Evolutionary conservation across 2,329 filamentous ascomycete species (phyloP), one percentile per base, ranked within the genome.

Genomic region (Microcyclospora pomicola): DNA sequence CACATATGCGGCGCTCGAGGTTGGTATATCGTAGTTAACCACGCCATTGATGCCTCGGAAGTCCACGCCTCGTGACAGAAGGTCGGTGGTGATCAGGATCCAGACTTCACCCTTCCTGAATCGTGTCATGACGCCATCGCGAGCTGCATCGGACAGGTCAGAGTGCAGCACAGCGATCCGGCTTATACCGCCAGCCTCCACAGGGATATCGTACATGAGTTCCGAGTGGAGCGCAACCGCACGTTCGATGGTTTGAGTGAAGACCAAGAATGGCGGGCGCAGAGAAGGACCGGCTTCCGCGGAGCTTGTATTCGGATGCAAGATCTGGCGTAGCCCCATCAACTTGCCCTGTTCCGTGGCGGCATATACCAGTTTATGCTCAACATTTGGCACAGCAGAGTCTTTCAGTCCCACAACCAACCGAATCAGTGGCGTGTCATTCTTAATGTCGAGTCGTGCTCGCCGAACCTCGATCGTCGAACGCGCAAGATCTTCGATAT

Each of bases 321-420:
- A 69, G 24, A 98, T 73, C 55, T 96, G 86, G 33, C 91, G 81
- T 10, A 98, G 71, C 6, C 84, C 87, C 38, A 95, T 76, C 24
- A 98, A 75, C 58, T 98, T 98, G 42, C 91, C 91, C 52, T 84
- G 78, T 59, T 98, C 91, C 5, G 82, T 92, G 34, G 85, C 91
- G 27, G 86, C 84, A 61, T 96, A 98, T 24, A 80, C 76, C 16
- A 98, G 77, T 49, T 80, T 82, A 65, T 98, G 91, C 24, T 79
- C 72, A 45, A 98, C 82, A 51, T 92, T 94, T 31, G 91, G 87
- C 36, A 98, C 81, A 2, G 88, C 87, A 2, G 86, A 87, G 61
- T 98, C 91, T 63, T 96, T 96, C 35, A 98, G 67, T 4, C 91
- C 91, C n/a, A 96, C 85, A 5, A 98, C 85, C 5, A 96, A 70